Evolutionary conservation across 805 yeast species (phyloP).

Genomic region (Ogataea pilisensis): DNA sequence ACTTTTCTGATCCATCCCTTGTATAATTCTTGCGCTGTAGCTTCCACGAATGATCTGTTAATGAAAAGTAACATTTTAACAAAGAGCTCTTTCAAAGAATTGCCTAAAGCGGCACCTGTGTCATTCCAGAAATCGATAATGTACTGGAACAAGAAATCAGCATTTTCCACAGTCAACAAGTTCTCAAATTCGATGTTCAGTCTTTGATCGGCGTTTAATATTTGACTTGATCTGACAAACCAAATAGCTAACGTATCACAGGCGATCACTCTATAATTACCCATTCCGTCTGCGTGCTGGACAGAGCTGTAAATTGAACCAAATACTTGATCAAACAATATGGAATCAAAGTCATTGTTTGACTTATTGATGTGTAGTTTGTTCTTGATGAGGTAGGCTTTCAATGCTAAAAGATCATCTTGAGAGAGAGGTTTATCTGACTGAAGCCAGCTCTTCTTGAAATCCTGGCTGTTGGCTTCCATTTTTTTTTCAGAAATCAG

Average conservation of each 20-base stretch:
- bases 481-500: neutral
- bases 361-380: slow-evolving; percentile 6
- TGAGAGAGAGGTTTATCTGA: slow-evolving; percentile 1
- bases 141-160: slow-evolving; percentile 42
- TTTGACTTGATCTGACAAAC: slow-evolving; percentile 52
- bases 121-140: slow-evolving; percentile 69
- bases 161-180: slow-evolving; percentile 15
- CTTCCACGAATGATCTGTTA: slow-evolving; percentile 10
- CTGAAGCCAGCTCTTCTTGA: neutral
- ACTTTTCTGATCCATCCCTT: slow-evolving; percentile 44
- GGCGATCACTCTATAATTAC: slow-evolving; percentile 37
- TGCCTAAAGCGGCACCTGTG: slow-evolving; percentile 65
- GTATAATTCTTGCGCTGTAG: slow-evolving; percentile 24
- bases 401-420: slow-evolving; percentile 10
- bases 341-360: too few relatives aligned
- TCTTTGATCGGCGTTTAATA: slow-evolving; percentile 4
- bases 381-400: slow-evolving; percentile 15
- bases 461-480: too few relatives aligned
- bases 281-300: slow-evolving; percentile 31
- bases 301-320: slow-evolving; percentile 31
- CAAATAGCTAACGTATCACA: slow-evolving; percentile 66
- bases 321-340: too few relatives aligned
- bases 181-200: slow-evolving; percentile 1
- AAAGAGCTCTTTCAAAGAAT: slow-evolving; percentile 62
- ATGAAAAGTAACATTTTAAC: slow-evolving; percentile 44